Evolutionary conservation across 768 basidiomycete species (phyloP), one percentile per base, ranked within the genome.

Genomic region (Trametes punicea): DNA sequence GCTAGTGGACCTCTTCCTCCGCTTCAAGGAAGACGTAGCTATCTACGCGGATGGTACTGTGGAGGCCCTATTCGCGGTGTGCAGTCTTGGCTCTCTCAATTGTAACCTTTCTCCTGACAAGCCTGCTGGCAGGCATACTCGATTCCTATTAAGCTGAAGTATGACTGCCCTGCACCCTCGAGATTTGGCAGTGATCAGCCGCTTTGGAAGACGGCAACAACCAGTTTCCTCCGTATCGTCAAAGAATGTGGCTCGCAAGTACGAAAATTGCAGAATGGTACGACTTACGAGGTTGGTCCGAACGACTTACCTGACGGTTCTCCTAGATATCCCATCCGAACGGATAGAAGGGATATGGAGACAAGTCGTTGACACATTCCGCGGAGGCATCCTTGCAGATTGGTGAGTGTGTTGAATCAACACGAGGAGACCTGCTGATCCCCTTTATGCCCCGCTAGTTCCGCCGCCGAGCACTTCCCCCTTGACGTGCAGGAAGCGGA

Each of bases 191-290:
- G 90, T 51, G 96, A 95, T 64, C 73, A 71, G 20, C 93, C 95
- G 0, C 73, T 99, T 2, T 98, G 96, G 96, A 95, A 94, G 73
- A 94, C 93, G 0, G 95, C 93, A n/a, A 93, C 89, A 2, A 81
- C 77, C 13, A 84, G 78, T 64, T 92, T 92, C 70, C 73, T 94
- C 64, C 75, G 76, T 13, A 78, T 91, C 29, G 85, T 91, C 40
- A 88, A 83, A 54, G 86, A 87, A 56, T 83, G 83, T 61, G 75
- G 80, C 1, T 59, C 68, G 23, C 80, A 79, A 53, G 72, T 92
- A 47, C 72, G 81, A 56, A 60, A 60, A 3, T 68, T 88, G 20
- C 81, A 74, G 16, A 65, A 76, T 54, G 75, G 87, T 87, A 36
- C 46, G 75, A n/a, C n/a, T n/a, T n/a, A n/a, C n/a, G n/a, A n/a